phyloP scores from a whole-genome alignment of 768 basidiomycete genomes.

The Mycena vulgaris region DNA sequence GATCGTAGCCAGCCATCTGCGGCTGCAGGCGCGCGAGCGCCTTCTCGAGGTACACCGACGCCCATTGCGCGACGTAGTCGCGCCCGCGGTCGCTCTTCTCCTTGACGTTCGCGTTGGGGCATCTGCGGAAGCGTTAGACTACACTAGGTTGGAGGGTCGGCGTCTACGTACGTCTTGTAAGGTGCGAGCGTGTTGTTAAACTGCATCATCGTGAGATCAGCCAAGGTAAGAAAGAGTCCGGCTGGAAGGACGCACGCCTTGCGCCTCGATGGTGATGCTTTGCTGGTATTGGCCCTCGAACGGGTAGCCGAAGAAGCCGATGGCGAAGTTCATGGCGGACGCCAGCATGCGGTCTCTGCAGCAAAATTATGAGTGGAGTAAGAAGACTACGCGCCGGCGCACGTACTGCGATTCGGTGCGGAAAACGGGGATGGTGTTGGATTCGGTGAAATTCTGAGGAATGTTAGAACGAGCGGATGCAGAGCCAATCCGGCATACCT shows the following conservation, averaged over 20 bases:
- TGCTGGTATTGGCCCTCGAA: constrained; percentile 82
- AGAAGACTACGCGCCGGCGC: background rate
- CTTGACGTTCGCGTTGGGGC: constrained; percentile 70
- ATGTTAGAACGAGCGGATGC: background rate
- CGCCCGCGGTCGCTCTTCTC: constrained; percentile 70
- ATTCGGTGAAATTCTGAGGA: constrained; percentile 69
- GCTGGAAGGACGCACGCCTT: constrained; percentile 59
- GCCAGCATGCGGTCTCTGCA: constrained; percentile 80
- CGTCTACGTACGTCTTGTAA: constrained; percentile 74
- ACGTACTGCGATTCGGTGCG: constrained; percentile 82
- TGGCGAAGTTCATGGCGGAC: constrained; percentile 76
- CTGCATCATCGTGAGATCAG: constrained; percentile 49
- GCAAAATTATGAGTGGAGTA: constrained; percentile 5
- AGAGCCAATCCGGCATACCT: constrained; percentile 52
- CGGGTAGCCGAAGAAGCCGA: constrained; percentile 86
- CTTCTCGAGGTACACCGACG: constrained; percentile 76
- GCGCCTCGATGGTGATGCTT: constrained; percentile 79
- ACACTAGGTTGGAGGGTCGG: background rate
- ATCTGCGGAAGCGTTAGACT: constrained; percentile 51
- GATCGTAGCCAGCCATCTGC: constrained; percentile 71
- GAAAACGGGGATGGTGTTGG: constrained; percentile 81
- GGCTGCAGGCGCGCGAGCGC: constrained; percentile 74
- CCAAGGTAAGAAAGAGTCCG: background rate
- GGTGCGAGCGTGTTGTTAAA: constrained; percentile 92
- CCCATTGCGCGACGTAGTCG: constrained; percentile 77